Base-by-base conservation (phyloP, 805 yeast genomes). In the Myxozyma udenii region DNA sequence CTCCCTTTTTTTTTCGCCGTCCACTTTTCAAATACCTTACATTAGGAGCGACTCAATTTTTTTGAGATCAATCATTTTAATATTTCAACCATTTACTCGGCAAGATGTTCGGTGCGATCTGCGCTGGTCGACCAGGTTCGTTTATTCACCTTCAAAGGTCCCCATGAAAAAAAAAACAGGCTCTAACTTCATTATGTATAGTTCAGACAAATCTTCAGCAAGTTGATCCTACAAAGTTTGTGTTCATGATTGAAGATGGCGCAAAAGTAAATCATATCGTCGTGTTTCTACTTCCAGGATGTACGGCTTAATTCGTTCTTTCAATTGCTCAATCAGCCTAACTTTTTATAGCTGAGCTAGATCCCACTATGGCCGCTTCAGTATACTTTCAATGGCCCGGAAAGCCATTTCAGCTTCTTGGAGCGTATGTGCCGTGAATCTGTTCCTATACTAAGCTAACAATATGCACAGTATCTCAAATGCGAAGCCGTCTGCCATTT, bases 401-500 rank as follows among this genome's bases (percentile, higher is more conserved):
- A 7, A 70, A 75, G 45, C 76, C 74, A n/a, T 68, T 58, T 55
- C 66, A 55, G 55, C 55, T 68, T 26, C 66, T 61, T 22, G 77
- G 66, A 38, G 70, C 63, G 70, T 67, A 57, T 58, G 71, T 87
- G 12, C 91, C 2, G 81, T 81, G 11, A 64, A 85, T 24, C 77
- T 78, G 41, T 69, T 75, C 0, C 12, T 26, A 33, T 26, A 32
- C 40, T 30, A 32, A 11, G n/a, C 18, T 11, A 14, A 42, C 37
- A 18, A 12, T 43, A 26, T 4, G 18, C 32, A 9, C 4, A 65
- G 70, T 4, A 61, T 73, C 14, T 66, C 74, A 9, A 59, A 57
- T 16, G 71, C 68, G 33, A 93, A 91, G 66, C 98, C 95, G 33
- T 86, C 95, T 52, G 96, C 97, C 0, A 93, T 93, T 2, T 93